Percentiles rank a stretch among this genome's conserved stretches.
These are phyloP conservation scores for Phenoliferia sp. DNA, from an alignment of 1,284 basidiomycete species.

Conservation along the genomic window DNA sequence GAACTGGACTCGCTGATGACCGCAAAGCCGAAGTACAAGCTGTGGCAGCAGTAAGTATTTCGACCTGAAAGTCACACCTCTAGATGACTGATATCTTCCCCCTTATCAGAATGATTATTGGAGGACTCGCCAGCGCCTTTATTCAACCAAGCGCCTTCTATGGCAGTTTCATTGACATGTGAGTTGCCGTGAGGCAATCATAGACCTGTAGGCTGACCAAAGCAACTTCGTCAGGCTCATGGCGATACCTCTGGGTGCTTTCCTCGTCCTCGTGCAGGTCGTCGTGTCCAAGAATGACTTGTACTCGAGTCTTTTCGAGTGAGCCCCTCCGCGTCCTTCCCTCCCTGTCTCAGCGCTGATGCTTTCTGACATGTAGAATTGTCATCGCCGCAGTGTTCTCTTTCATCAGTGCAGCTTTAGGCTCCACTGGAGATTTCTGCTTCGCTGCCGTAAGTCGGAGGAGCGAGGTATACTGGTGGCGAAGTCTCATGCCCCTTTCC, in stretches of 20 bases:
- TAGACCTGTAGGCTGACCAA: no score
- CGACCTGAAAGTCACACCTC: no score
- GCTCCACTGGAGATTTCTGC: conserved; percentile 67
- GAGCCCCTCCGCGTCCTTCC: conserved; percentile 35
- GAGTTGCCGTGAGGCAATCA: no score
- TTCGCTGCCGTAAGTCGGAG: conserved; percentile 57
- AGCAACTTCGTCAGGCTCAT: conserved; percentile 74
- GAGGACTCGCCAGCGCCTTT: conserved; percentile 66
- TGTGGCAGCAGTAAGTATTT: conserved; percentile 62
- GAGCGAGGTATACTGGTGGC: not conserved
- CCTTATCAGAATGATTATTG: conserved; percentile 71
- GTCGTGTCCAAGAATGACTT: conserved; percentile 65
- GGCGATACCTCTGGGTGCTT: conserved; percentile 68
- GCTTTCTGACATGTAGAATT: conserved; percentile 49
- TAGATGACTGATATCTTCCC: no score
- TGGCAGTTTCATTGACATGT: not conserved
- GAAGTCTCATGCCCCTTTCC: not conserved
- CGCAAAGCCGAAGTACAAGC: conserved; percentile 52
- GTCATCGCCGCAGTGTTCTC: conserved; percentile 70
- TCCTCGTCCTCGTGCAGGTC: conserved; percentile 70
- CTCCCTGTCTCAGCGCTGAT: not conserved
- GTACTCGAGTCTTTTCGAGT: conserved; percentile 82
- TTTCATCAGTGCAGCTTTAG: conserved; percentile 72
- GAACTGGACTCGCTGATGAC: conserved; percentile 74
- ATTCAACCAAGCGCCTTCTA: conserved; percentile 48